A percentile compares a stretch with the other conserved stretches of the same genome.
These are phyloP conservation scores for Phytophthora citricola DNA, from an alignment of 352 stramenopile species.

Conservation along the genomic window DNA sequence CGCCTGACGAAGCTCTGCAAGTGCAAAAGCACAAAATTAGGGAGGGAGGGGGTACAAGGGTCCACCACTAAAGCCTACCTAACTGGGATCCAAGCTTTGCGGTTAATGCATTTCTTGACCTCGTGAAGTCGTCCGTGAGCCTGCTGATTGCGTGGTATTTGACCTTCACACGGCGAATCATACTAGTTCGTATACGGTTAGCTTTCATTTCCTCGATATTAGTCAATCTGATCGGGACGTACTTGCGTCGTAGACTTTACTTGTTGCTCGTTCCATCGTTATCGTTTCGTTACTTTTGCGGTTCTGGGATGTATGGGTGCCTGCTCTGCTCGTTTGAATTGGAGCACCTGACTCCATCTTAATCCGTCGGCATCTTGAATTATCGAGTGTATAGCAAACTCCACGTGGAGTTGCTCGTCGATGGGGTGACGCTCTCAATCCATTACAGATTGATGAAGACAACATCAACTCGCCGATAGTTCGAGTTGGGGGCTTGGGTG, in stretches of 20 bases:
- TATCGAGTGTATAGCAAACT: constrained; percentile 79
- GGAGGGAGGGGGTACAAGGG: neutral
- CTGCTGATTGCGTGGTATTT: constrained; percentile 54
- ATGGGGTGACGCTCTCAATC: constrained; percentile 9
- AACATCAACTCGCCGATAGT: constrained; percentile 34
- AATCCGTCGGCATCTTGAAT: constrained; percentile 64
- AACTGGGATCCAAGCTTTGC: constrained; percentile 66
- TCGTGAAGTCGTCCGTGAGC: constrained; percentile 56
- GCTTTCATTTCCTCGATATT: no score
- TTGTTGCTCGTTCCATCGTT: constrained; percentile 65
- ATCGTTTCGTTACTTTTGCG: constrained; percentile 45
- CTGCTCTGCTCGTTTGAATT: constrained; percentile 9
- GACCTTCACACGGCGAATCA: constrained; percentile 61
- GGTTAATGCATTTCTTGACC: constrained; percentile 41
- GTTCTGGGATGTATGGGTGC: neutral
- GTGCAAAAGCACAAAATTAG: constrained; percentile 23
- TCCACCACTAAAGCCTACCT: constrained; percentile 5
- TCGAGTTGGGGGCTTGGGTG: neutral
- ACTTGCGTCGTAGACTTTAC: constrained; percentile 67
- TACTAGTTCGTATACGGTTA: constrained; percentile 30
- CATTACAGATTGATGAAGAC: constrained; percentile 11
- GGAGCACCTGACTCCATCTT: constrained; percentile 66
- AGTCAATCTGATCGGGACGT: constrained; percentile 13
- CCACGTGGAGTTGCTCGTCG: constrained; percentile 39
- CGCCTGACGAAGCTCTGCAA: constrained; percentile 60